phyloP scores from a whole-genome alignment of 768 basidiomycete species.

The Arthromyces matolae region DNA sequence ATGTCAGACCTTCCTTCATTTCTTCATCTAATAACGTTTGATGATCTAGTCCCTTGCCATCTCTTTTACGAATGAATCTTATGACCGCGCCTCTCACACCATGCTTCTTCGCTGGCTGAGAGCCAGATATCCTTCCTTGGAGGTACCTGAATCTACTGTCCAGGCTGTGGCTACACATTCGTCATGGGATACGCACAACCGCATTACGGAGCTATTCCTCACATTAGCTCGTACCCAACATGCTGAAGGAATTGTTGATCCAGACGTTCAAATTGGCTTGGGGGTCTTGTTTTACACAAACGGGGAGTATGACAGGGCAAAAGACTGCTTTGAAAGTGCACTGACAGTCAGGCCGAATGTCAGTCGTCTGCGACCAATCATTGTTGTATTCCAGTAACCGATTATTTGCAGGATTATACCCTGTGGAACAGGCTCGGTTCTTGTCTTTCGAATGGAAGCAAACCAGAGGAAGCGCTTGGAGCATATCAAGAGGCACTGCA shows the following conservation, averaged over 20 bases:
- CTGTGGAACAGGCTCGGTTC: conserved; percentile 97
- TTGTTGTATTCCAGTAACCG: background rate
- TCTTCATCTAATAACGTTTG: conserved; percentile 8
- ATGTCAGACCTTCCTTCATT: conserved; percentile 22
- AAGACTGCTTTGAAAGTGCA: conserved; percentile 93
- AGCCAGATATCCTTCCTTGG: conserved; percentile 57
- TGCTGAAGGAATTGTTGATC: conserved; percentile 63
- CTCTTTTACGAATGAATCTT: conserved; percentile 92
- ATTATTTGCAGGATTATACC: conserved; percentile 65
- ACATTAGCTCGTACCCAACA: conserved; percentile 81
- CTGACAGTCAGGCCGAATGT: conserved; percentile 71
- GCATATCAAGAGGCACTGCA: conserved; percentile 88
- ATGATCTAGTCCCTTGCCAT: conserved; percentile 82
- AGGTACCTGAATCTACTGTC: conserved; percentile 52
- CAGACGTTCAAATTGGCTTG: conserved; percentile 90
- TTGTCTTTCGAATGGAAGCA: conserved; percentile 88
- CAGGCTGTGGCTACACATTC: conserved; percentile 52
- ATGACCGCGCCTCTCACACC: conserved; percentile 80
- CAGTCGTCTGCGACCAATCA: background rate
- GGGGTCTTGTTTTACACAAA: conserved; percentile 92
- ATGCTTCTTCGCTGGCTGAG: conserved; percentile 85
- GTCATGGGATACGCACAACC: conserved; percentile 79
- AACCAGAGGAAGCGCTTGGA: conserved; percentile 89
- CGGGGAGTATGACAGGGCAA: conserved; percentile 80
- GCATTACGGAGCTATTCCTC: conserved; percentile 81